Evolutionary conservation across 805 yeast genomes (phyloP), one percentile per base, ranked within the genome.

Genomic region (Suhomyces canberraensis): DNA sequence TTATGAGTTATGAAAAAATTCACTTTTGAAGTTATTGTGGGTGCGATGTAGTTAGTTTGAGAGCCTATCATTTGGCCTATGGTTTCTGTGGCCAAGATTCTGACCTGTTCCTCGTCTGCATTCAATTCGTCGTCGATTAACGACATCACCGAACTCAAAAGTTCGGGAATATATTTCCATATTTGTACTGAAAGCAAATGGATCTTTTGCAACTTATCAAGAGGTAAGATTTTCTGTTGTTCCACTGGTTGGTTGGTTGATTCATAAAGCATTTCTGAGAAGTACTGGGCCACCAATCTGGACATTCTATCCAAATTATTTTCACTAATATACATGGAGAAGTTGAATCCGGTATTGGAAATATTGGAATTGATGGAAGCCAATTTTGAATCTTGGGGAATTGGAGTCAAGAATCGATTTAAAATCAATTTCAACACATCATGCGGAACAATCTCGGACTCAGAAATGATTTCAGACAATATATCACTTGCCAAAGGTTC

Each of bases 161-260:
- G 61, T 31, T 84, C 93, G 0, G 96, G 96, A 0, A 79, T 80
- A 35, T 76, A 71, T 47, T 69, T 76, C 96, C 96, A 90, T 2
- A 89, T 63, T 41, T 81, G 81, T 2, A 80, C 61, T 0, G 81
- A 63, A 22, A 87, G 60, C 9, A 58, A 69, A 51, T 88, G 95
- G 3, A 85, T 66, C 50, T 80, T 81, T 8, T 65, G 66, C 36
- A 85, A 58, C 15, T 75, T 76, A 29, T 66, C 71, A 33, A 61
- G 44, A 3, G 62, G 52, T 9, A 21, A 19, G 4, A 25, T 29
- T 9, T 17, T 9, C 6, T 14, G 28, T 34, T 46, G 31, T 9
- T 36, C 36, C 19, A 39, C 30, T 26, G 6, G 18, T 14, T 13
- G 29, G 7, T 52, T 49, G 4, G 61, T 49, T 11, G 70, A 68